Percentiles rank a stretch among this genome's conserved stretches.
phyloP scores from a whole-genome alignment of 2,329 filamentous ascomycete genomes.

The Colletotrichum phormii region DNA sequence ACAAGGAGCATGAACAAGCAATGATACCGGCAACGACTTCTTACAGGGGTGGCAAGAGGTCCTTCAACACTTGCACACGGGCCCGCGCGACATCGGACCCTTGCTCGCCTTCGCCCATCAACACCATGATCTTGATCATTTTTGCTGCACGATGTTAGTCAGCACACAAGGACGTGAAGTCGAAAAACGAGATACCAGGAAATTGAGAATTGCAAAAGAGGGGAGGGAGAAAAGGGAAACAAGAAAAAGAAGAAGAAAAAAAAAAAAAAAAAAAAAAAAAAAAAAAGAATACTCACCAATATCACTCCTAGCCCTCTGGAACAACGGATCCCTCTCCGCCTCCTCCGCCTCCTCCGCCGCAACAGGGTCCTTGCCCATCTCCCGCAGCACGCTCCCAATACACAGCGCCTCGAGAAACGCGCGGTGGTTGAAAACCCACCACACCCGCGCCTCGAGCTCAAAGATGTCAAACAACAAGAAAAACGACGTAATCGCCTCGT shows the following conservation, averaged over 20 bases:
- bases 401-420: constrained; percentile 82
- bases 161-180: not conserved
- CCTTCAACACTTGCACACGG: constrained; percentile 67
- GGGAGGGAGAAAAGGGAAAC: too few species aligned
- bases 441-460: constrained; percentile 78
- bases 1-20: not conserved
- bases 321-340: constrained; percentile 71
- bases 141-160: constrained; percentile 52
- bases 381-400: constrained; percentile 70
- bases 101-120: constrained; percentile 66
- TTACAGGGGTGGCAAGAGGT: constrained; percentile 54
- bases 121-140: constrained; percentile 74
- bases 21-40: not conserved
- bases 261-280: not conserved
- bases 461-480: constrained; percentile 79
- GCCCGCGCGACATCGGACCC: constrained; percentile 70
- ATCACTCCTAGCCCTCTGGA: constrained; percentile 69
- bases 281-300: constrained; percentile 62
- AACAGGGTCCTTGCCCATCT: constrained; percentile 59
- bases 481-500: constrained; percentile 79
- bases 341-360: constrained; percentile 57
- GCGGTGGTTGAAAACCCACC: constrained; percentile 88
- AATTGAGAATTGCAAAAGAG: too few species aligned
- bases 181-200: not conserved
- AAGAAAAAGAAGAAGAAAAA: too few species aligned